Evolutionary conservation across 1,139 yeast species (phyloP), one percentile per base, ranked within the genome.

Genomic region (Taphrina flavorubra): DNA sequence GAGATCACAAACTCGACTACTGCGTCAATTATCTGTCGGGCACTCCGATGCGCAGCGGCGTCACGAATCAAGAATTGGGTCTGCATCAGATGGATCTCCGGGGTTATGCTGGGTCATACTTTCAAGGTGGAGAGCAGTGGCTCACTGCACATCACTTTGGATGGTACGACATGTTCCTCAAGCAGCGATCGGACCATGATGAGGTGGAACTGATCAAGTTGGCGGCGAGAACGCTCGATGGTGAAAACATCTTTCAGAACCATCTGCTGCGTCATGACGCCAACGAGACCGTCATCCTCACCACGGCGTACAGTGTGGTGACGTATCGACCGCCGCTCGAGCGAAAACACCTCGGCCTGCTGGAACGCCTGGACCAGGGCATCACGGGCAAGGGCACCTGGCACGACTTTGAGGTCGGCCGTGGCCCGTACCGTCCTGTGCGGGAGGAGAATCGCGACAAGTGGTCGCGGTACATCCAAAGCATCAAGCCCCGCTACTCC

Each of bases 111-210:
- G 58, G 58, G 14, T 6, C 58, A 14, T 53, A 53, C 42, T 53
- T 53, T 16, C 58, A 53, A 20, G 36, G 58, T 53, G 58, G 58
- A 2, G 42, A 53, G 44, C 58, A 53, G 34, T 53, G 58, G 58
- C 58, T 63, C n/a, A 58, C 59, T 1, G 61, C 55, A 11, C 51
- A 42, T 11, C 62, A 65, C 25, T 39, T 59, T 59, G 51, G 68
- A 44, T 65, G 68, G 68, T 20, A 44, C 36, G 51, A 42, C 47
- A 56, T 56, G 68, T 65, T 57, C 46, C 53, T 65, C 6, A 65
- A 65, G 16, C 34, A 51, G n/a, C 25, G 57, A 36, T 53, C 58
- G 13, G 58, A 53, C 25, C 42, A 8, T 11, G 58, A 53, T 11
- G 58, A 53, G 16, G 18, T 36, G 36, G 58, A 13, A 42, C 20